Evolutionary conservation across 306 rosid genomes (phyloP), one percentile per base, ranked within the genome.

Genomic region (Pueraria montana): DNA sequence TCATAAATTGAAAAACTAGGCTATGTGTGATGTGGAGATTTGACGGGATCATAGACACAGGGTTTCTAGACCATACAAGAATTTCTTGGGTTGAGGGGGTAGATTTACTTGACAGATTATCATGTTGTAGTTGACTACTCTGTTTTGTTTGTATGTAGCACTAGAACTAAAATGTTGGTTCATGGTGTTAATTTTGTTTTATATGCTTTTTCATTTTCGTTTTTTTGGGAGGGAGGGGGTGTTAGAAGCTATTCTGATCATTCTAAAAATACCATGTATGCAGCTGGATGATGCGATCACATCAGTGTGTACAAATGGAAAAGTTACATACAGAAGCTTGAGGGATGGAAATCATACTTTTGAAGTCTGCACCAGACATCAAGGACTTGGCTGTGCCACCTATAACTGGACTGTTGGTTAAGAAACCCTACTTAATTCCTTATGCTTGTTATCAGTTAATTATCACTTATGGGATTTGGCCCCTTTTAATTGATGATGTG

Each of bases 351-450:
- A 87, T 55, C 98, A 95, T 83, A 86, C 83, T 56, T 81, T 93
- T 82, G 91, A 90, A 80, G 95, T 92, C 34, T 95, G 98, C 89
- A 67, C 84, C 83, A 89, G 82, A 48, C 52, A 84, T 76, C 85
- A 66, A 58, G 91, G 89, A 77, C 56, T 82, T 84, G 89, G 82
- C 71, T 95, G 98, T 89, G 89, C 91, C 72, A 84, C 63, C 83
- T 85, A 87, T 76, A 87, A 89, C 62, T 95, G 98, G 98, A 93
- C 91, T 79, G 82, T 95, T 77, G 98, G 98, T 95, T 72, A 85
- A 84, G 80, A 81, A 63, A 59, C 86, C 72, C 65, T 83, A 82
- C 89, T 71, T 74, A 38, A 59, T 70, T 80, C 80, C 71, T 83
- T 76, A 55, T 38, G 34, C 38, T 83, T 56, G 17, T 78, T 66